Conservation (phyloP, 2,329 filamentous ascomycete genomes). For the Colletotrichum cordylinicola region DNA sequence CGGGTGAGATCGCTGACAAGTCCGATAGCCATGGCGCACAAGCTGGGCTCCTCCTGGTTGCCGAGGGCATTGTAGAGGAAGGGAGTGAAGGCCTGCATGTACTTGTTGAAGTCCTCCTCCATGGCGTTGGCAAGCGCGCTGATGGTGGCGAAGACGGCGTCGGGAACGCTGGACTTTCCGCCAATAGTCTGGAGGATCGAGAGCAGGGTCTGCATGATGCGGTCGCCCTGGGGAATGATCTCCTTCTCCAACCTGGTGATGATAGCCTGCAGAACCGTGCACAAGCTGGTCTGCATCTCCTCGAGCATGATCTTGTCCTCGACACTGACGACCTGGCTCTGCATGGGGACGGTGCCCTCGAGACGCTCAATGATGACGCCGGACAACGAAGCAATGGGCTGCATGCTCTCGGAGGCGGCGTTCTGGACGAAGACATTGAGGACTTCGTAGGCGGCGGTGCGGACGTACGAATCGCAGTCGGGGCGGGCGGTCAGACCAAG, state of each 20-base stretch:
- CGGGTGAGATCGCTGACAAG: conserved; percentile 96
- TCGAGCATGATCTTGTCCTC: conserved; percentile 96
- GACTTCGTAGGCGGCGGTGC: conserved; percentile 96
- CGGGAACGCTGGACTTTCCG: conserved; percentile 90
- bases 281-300: conserved; percentile 96
- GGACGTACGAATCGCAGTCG: conserved; percentile 85
- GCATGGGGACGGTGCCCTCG: conserved; percentile 87
- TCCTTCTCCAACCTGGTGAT: conserved; percentile 91
- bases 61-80: conserved; percentile 93
- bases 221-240: conserved; percentile 87
- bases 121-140: conserved; percentile 90
- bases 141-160: conserved; percentile 90
- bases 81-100: conserved; percentile 94
- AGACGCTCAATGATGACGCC: conserved; percentile 90
- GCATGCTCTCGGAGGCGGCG: conserved; percentile 84
- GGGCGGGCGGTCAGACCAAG: conserved; percentile 83
- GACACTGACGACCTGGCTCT: conserved; percentile 92
- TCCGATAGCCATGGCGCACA: conserved; percentile 97
- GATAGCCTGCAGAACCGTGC: conserved; percentile 89
- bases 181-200: conserved; percentile 80
- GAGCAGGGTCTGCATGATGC: conserved; percentile 90
- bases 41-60: conserved; percentile 92
- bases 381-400: conserved; percentile 80
- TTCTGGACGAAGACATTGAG: conserved; percentile 94
- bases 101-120: conserved; percentile 92